Evolutionary conservation across 2,329 filamentous ascomycete species (phyloP), one percentile per base, ranked within the genome.

Genomic region (Ampelomyces quisqualis): DNA sequence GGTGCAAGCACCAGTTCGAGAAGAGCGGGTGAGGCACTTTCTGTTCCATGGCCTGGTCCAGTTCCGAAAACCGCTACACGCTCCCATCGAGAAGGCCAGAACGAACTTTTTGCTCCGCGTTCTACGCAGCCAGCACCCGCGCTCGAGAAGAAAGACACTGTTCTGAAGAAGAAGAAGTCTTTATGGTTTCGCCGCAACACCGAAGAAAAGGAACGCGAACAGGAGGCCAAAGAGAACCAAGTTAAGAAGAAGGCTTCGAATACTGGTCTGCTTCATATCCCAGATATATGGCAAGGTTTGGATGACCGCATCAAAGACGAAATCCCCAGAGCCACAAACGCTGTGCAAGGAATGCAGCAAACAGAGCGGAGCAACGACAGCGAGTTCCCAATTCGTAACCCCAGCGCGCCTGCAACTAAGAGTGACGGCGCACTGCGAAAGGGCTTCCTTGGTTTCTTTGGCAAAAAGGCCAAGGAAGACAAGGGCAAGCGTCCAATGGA

Each of bases 401-500:
- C 38, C 40, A 68, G 53, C 40, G 51, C 56, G 20, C 47, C 63
- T 58, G 44, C 55, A 26, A 52, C 55, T 45, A 70, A 65, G 51
- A 49, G 53, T 47, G 76, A 75, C 40, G 68, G 64, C 20, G 49
- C 46, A 7, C 48, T 43, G 18, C 53, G 58, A 7, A 68, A 67
- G 42, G 73, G 75, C 5, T 72, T 81, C 43, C 68, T 78, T 29
- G 77, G 74, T 45, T 72, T 77, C 37, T 74, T 82, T 36, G 71
- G 76, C 29, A 77, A 73, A 53, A 77, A 75, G 49, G 64, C 69
- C 35, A 64, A 70, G 23, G 70, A 66, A 30, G 72, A 69, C 14
- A 67, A 70, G 42, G 45, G 43, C 32, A 65, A 58, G 42, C 45
- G 40, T 49, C 46, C 68, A 14, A 47, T 64, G 40, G 56, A 62